A percentile compares a stretch with the other conserved stretches of the same genome.
These are phyloP conservation scores for Aspergillus phoenicis DNA, from an alignment of 2,329 filamentous ascomycete species.

Conservation along the genomic window DNA sequence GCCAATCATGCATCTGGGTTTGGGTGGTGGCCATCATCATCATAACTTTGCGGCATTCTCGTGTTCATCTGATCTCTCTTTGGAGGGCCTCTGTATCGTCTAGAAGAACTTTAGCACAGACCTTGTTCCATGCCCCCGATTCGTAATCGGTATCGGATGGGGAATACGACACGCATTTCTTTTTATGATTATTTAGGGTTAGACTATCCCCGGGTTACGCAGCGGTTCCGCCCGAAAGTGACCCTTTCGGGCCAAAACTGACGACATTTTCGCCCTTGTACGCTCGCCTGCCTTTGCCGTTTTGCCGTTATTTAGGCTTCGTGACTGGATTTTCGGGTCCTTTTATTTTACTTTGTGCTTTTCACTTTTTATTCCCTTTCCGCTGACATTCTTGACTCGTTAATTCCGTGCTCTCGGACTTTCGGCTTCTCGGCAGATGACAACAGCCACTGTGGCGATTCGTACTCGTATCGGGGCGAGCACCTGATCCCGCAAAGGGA, in stretches of 20 bases:
- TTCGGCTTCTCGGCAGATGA: constrained; percentile 7
- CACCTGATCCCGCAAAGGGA: constrained; percentile 14
- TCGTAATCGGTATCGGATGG: not conserved
- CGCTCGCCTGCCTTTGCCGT: constrained; percentile 6
- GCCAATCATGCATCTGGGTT: not conserved
- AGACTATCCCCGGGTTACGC: constrained; percentile 18
- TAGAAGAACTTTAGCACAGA: constrained; percentile 3
- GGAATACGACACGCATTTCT: not conserved
- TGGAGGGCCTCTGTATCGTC: not conserved
- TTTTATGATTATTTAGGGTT: constrained; percentile 15
- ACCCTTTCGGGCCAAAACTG: constrained; percentile 20
- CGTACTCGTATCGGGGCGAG: constrained; percentile 12
- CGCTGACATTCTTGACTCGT: not conserved
- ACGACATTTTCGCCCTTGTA: constrained; percentile 15
- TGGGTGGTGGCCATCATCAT: not conserved
- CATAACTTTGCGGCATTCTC: not conserved
- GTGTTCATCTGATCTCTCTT: not conserved
- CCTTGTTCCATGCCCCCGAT: not conserved
- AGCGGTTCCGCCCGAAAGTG: constrained; percentile 23
- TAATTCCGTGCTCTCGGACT: constrained; percentile 2
- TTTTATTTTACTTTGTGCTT: constrained; percentile 2
- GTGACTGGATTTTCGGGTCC: constrained; percentile 3
- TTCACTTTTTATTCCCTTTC: not conserved
- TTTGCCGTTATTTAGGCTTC: constrained; percentile 7
- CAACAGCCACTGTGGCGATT: constrained; percentile 18